A percentile compares a stretch with the other conserved stretches of the same genome.
These are phyloP conservation scores for Micractinium sp. DNA, from an alignment of 139 green algal genomes.

Conservation along the genomic window DNA sequence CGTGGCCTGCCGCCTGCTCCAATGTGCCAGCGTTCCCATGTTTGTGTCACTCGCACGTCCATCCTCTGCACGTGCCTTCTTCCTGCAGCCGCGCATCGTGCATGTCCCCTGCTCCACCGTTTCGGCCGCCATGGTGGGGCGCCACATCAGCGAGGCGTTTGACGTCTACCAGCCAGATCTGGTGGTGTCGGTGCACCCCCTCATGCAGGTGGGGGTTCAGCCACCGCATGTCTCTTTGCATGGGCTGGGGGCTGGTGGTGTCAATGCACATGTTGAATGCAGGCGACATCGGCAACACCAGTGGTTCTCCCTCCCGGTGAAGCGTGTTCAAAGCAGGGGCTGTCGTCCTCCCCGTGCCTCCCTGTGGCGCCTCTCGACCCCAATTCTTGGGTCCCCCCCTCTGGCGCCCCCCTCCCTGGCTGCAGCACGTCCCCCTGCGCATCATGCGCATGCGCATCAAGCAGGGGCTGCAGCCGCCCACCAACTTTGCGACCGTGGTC, in stretches of 20 bases:
- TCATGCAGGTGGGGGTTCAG: slow-evolving; percentile 94
- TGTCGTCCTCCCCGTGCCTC: no score
- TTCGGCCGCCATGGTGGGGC: slow-evolving; percentile 49
- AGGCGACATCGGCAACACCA: neutral
- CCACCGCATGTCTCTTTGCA: neutral
- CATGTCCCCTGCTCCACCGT: slow-evolving; percentile 74
- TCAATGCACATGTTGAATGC: neutral
- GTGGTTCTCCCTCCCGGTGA: neutral
- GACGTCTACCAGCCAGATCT: slow-evolving; percentile 79
- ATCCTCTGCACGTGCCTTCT: slow-evolving; percentile 48
- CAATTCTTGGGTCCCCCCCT: neutral
- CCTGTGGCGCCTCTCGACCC: no score
- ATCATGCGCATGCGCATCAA: slow-evolving; percentile 65
- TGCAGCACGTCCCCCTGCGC: slow-evolving; percentile 90
- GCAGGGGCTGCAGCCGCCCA: slow-evolving; percentile 58
- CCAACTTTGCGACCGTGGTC: slow-evolving; percentile 95
- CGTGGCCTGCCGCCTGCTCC: neutral
- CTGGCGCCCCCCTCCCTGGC: neutral
- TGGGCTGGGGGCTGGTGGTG: neutral
- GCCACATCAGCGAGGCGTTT: slow-evolving; percentile 55
- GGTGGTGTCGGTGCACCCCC: slow-evolving; percentile 96
- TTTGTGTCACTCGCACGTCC: neutral
- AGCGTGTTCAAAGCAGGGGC: neutral
- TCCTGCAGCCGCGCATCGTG: slow-evolving; percentile 72
- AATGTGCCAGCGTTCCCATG: no score